Conservation (phyloP, 345 rosid genomes). For the Reutealis trisperma region DNA sequence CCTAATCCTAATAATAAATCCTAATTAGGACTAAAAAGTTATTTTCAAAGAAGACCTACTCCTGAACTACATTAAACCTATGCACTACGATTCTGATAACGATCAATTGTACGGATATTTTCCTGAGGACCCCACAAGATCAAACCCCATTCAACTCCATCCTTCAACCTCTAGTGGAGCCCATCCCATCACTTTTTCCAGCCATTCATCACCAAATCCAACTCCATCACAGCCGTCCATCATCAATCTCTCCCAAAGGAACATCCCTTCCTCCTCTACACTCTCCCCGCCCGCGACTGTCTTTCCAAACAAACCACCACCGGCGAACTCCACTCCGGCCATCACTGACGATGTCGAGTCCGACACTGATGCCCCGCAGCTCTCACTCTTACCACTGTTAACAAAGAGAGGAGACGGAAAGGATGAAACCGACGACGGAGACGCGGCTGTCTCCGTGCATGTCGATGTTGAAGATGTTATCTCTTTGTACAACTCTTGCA, state of each 20-base stretch:
- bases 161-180: slow-evolving; percentile 31
- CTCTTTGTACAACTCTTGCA: slow-evolving; percentile 50
- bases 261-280: background rate
- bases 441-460: background rate
- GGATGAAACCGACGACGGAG: slow-evolving; percentile 1
- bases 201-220: slow-evolving; percentile 42
- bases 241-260: background rate
- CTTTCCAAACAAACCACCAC: background rate
- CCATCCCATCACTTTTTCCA: slow-evolving; percentile 34
- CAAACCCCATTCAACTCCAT: slow-evolving; percentile 18
- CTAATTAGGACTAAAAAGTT: no score
- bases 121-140: background rate
- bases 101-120: slow-evolving; percentile 5
- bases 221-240: slow-evolving; percentile 28
- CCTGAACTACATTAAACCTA: no score
- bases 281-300: background rate
- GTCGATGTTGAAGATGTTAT: slow-evolving; percentile 19
- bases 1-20: no score
- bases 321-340: slow-evolving; percentile 36
- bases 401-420: background rate
- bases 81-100: background rate
- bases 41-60: no score
- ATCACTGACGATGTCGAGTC: slow-evolving; percentile 36
- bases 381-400: slow-evolving; percentile 31
- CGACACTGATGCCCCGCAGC: slow-evolving; percentile 45